phyloP scores from a whole-genome alignment of 257 asterid species.

The Vinca minor region DNA sequence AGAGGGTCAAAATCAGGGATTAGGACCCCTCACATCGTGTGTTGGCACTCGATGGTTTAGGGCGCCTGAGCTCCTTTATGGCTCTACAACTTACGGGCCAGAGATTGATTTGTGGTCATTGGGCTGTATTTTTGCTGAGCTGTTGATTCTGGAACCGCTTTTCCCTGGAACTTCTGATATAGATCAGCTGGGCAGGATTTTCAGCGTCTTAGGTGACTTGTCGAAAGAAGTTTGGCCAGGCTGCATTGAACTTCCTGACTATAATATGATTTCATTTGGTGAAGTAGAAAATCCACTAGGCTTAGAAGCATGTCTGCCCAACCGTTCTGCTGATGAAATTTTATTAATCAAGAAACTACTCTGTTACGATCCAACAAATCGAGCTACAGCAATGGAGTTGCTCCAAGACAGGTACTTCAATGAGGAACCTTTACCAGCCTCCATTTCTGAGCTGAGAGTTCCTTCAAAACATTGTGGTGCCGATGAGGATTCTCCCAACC shows the following conservation, averaged over 20 bases:
- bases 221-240: conserved; percentile 79
- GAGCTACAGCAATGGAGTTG: conserved; percentile 76
- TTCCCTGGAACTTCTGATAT: conserved; percentile 88
- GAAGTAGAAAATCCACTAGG: conserved; percentile 63
- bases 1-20: conserved; percentile 42
- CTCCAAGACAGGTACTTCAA: conserved; percentile 72
- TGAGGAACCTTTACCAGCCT: conserved; percentile 70
- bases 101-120: conserved; percentile 95
- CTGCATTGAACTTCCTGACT: conserved; percentile 75
- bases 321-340: conserved; percentile 58
- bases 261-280: conserved; percentile 60
- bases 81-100: conserved; percentile 71
- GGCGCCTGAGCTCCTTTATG: conserved; percentile 90
- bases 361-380: conserved; percentile 55
- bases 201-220: conserved; percentile 60
- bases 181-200: conserved; percentile 71
- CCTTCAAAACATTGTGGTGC: conserved; percentile 46
- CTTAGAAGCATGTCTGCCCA: conserved; percentile 49
- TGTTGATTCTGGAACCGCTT: conserved; percentile 59
- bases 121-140: conserved; percentile 89
- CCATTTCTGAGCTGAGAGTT: conserved; percentile 56
- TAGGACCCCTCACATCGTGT: conserved; percentile 74
- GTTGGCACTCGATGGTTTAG: conserved; percentile 96
- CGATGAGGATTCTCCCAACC: conserved; percentile 46
- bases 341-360: conserved; percentile 50